phyloP scores from a whole-genome alignment of 345 rosid species.

The Gossypium sturtianum region DNA sequence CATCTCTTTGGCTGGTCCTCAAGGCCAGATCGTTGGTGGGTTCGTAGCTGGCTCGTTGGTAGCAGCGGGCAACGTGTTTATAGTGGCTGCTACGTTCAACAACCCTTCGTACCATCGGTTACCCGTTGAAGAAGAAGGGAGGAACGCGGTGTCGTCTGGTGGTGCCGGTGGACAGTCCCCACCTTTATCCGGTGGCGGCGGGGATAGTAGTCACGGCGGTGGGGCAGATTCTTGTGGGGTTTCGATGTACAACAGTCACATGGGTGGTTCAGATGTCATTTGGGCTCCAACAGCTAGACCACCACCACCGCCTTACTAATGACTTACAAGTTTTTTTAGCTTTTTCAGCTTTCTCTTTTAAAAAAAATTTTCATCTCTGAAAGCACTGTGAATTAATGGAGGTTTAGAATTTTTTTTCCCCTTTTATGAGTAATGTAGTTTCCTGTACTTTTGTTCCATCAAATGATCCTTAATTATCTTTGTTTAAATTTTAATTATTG shows the following conservation, averaged over 20 bases:
- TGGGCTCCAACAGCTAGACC: constrained; percentile 76
- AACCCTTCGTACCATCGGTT: constrained; percentile 66
- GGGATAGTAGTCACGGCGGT: constrained; percentile 45
- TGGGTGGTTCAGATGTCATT: constrained; percentile 54
- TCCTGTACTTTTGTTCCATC: not conserved
- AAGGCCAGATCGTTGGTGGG: constrained; percentile 92
- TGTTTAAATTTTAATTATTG: not conserved
- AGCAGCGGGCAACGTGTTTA: constrained; percentile 60
- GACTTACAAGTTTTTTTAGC: not conserved
- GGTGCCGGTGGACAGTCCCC: constrained; percentile 49
- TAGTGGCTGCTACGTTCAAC: constrained; percentile 75
- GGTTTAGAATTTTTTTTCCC: not conserved
- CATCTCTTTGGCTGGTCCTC: constrained; percentile 84
- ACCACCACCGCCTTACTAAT: constrained; percentile 36
- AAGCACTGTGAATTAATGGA: constrained; percentile 12
- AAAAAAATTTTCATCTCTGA: not conserved
- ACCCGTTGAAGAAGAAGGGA: constrained; percentile 40
- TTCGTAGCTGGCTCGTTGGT: constrained; percentile 65
- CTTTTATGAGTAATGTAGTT: not conserved
- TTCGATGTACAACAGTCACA: constrained; percentile 59
- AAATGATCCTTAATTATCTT: not conserved
- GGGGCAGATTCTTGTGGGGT: constrained; percentile 52
- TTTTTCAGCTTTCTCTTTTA: not conserved
- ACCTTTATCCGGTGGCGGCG: constrained; percentile 43
- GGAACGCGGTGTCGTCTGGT: constrained; percentile 36